These are phyloP conservation scores for Suhomyces bokatorum DNA, from an alignment of 1,139 yeast genomes.

Conservation along the genomic window DNA sequence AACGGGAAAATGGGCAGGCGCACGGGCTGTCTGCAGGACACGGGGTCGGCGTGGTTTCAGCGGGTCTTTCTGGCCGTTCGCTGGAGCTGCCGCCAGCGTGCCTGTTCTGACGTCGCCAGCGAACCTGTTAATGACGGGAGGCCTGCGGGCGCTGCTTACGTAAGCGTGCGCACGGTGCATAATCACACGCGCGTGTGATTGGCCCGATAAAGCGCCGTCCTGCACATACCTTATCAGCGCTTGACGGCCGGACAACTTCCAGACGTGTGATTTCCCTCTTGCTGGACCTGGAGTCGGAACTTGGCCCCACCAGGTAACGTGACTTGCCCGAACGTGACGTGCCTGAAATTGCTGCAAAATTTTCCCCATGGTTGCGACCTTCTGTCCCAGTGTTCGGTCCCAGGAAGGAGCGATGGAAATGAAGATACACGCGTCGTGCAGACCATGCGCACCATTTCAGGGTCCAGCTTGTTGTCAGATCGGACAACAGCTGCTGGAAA, in stretches of 20 bases:
- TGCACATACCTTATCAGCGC: slow-evolving; percentile 9
- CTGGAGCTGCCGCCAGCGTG: not conserved
- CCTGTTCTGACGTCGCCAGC: not conserved
- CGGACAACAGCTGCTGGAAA: no score
- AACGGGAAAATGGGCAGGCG: no score
- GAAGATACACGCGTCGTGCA: no score
- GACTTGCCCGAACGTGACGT: not conserved
- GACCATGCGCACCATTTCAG: no score
- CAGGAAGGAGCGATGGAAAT: no score
- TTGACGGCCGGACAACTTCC: not conserved
- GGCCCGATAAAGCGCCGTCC: slow-evolving; percentile 13
- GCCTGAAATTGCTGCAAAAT: not conserved
- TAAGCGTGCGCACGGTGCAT: slow-evolving; percentile 6
- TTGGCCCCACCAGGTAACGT: not conserved
- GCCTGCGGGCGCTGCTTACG: not conserved
- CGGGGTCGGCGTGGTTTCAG: not conserved
- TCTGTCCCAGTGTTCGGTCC: no score
- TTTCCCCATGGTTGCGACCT: no score
- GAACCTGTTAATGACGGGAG: no score
- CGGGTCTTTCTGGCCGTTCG: not conserved
- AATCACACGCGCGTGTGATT: slow-evolving; percentile 13
- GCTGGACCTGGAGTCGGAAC: not conserved
- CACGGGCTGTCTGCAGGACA: not conserved
- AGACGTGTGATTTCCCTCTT: not conserved
- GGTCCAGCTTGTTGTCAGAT: no score